phyloP scores from a whole-genome alignment of 2,329 filamentous ascomycete species.

The Juglanconis oblonga region DNA sequence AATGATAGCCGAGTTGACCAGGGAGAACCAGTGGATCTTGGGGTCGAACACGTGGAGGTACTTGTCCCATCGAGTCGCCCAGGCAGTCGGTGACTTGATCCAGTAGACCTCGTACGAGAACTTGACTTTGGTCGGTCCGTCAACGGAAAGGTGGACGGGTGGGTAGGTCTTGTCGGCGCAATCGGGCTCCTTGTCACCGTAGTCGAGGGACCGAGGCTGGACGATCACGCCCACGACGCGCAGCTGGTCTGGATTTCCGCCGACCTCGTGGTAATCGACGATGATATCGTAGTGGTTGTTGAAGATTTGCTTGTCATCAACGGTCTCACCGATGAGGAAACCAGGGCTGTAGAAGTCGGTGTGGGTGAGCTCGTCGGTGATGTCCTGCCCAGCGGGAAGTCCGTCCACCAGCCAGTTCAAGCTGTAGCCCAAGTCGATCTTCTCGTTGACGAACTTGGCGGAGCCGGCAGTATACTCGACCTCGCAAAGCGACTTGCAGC shows the following conservation, averaged over 20 bases:
- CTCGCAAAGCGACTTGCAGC: constrained; percentile 77
- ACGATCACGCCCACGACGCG: constrained; percentile 92
- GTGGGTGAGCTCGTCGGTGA: constrained; percentile 71
- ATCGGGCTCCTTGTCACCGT: constrained; percentile 55
- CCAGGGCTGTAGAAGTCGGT: constrained; percentile 87
- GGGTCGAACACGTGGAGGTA: constrained; percentile 96
- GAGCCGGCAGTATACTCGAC: constrained; percentile 61
- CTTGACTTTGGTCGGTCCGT: constrained; percentile 60
- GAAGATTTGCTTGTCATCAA: constrained; percentile 59
- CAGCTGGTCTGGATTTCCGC: constrained; percentile 63
- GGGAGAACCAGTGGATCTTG: constrained; percentile 98
- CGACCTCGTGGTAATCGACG: constrained; percentile 86
- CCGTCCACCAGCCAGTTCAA: constrained; percentile 96
- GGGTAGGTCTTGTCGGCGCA: constrained; percentile 56
- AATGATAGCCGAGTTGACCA: constrained; percentile 93
- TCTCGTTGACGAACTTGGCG: constrained; percentile 75
- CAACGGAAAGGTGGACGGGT: constrained; percentile 61
- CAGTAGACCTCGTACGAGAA: constrained; percentile 95
- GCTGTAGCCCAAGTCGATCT: constrained; percentile 83
- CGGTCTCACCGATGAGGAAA: constrained; percentile 69
- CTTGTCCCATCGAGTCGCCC: constrained; percentile 98
- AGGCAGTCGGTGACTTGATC: constrained; percentile 78
- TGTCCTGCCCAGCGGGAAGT: constrained; percentile 82
- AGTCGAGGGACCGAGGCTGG: constrained; percentile 70
- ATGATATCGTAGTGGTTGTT: constrained; percentile 97